Evolutionary conservation across 352 stramenopile genomes (phyloP), one percentile per base, ranked within the genome.

Genomic region (Phytopythium ostracodes): DNA sequence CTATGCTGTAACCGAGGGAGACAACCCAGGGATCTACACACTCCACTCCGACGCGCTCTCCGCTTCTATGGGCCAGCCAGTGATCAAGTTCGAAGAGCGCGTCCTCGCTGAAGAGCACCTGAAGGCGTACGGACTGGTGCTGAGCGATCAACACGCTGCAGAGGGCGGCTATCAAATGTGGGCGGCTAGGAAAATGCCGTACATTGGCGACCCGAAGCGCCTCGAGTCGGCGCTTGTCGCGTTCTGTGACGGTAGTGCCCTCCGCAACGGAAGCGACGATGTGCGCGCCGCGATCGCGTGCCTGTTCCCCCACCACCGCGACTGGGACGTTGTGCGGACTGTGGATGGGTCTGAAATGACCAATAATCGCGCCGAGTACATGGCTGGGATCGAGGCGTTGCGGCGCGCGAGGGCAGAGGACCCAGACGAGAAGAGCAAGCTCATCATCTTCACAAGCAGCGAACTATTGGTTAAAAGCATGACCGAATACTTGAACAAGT

Each of bases 361-460:
- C 10, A 61, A 25, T 15, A 62, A 65, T 43, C 50, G 63, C 2
- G 63, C 57, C 2, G 57, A 69, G 17, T 65, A 56, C 17, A 40
- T 18, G 15, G 57, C 51, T 22, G 63, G 51, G 24, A 36, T 65
- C 20, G 58, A 33, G 25, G 63, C 61, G 15, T 31, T 69, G 43
- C 18, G 46, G 9, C 50, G 40, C 18, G 57, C 63, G 2, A 60
- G 42, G 14, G 4, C 2, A 11, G 31, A 49, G 31, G 57, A 69
- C 42, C 57, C 63, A 27, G 31, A 24, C 43, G 49, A 44, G 24
- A 50, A 17, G 14, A 60, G 35, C 2, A 29, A 43, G 42, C 51
- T 62, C 14, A 43, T 65, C 29, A 55, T 69, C 36, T 65, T 69
- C 51, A 69, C 63, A 24, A 49, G 60, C 43, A 65, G 51, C 31